These are phyloP conservation scores for Leccinum subfulvum DNA, from an alignment of 1,284 basidiomycete genomes.

Conservation along the genomic window DNA sequence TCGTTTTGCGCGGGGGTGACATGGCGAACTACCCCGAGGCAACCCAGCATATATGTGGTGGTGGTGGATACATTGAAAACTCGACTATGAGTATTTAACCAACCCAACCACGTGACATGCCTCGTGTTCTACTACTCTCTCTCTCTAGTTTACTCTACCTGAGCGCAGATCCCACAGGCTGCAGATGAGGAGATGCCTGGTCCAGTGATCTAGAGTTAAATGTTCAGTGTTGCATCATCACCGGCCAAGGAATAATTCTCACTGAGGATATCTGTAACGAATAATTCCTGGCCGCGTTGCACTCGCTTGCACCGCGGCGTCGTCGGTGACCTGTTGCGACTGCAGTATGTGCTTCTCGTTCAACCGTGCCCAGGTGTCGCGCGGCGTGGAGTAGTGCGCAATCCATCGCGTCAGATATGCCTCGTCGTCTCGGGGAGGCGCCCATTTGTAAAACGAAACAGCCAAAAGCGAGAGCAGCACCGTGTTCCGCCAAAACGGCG, in stretches of 20 bases:
- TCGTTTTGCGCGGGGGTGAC: not conserved
- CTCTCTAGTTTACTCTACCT: not conserved
- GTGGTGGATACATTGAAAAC: constrained; percentile 1
- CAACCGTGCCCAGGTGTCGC: constrained; percentile 49
- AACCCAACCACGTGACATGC: not conserved
- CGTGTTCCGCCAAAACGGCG: constrained; percentile 62
- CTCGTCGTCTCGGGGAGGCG: constrained; percentile 57
- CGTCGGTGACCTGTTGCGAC: constrained; percentile 45
- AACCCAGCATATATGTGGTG: constrained; percentile 9
- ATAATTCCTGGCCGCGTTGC: constrained; percentile 55
- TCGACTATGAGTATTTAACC: not conserved
- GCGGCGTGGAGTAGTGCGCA: constrained; percentile 47
- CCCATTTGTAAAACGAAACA: constrained; percentile 62
- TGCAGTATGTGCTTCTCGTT: constrained; percentile 57
- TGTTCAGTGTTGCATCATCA: not conserved
- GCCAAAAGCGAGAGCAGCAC: constrained; percentile 46
- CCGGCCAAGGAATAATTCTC: constrained; percentile 33
- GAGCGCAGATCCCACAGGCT: constrained; percentile 25
- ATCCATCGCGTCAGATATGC: constrained; percentile 65
- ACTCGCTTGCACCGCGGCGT: constrained; percentile 44
- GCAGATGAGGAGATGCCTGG: constrained; percentile 33
- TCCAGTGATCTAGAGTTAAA: constrained; percentile 25
- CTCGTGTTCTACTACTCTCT: not conserved
- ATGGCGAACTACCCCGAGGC: not conserved
- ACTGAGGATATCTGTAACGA: constrained; percentile 70